Percentiles rank a stretch among this genome's conserved stretches.
Evolutionary conservation across 2,329 filamentous ascomycete genomes (phyloP).

Genomic region (Rutstroemia sp.): DNA sequence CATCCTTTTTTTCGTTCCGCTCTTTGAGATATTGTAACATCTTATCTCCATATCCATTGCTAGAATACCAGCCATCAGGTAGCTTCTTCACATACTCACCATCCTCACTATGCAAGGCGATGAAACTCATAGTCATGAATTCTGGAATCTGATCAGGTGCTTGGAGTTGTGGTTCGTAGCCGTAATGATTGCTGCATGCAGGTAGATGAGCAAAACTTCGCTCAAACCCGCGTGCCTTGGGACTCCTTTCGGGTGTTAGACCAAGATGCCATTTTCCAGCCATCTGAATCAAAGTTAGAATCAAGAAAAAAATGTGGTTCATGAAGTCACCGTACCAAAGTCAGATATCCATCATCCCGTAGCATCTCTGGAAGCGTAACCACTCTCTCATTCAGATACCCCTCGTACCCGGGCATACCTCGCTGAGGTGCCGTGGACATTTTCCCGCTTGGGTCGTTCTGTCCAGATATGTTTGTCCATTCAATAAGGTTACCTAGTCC

Average conservation of each 20-base stretch:
- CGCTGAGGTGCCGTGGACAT: constrained; percentile 19
- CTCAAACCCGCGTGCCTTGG: constrained; percentile 47
- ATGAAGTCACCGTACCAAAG: constrained; percentile 32
- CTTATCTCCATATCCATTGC: constrained; percentile 10
- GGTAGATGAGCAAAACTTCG: constrained; percentile 47
- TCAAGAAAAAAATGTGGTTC: background rate
- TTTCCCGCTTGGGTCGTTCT: constrained; percentile 25
- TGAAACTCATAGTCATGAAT: constrained; percentile 33
- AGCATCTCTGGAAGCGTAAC: constrained; percentile 44
- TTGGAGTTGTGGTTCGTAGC: constrained; percentile 26
- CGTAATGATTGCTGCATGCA: constrained; percentile 41
- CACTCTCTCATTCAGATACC: constrained; percentile 46
- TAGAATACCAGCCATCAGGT: constrained; percentile 12
- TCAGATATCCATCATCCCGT: constrained; percentile 44
- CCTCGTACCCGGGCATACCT: constrained; percentile 49
- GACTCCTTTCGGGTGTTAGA: constrained; percentile 35
- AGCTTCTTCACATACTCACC: constrained; percentile 34
- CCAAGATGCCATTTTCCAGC: constrained; percentile 51
- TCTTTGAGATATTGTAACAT: constrained; percentile 13
- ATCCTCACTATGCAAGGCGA: constrained; percentile 32
- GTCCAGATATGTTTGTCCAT: constrained; percentile 17
- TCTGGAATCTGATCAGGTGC: constrained; percentile 29
- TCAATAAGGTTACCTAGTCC: constrained; percentile 34
- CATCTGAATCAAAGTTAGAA: constrained; percentile 10
- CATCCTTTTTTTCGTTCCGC: constrained; percentile 9